Evolutionary conservation across 495 filamentous ascomycete genomes (phyloP), one percentile per base, ranked within the genome.

Genomic region (Annulohypoxylon nitens): DNA sequence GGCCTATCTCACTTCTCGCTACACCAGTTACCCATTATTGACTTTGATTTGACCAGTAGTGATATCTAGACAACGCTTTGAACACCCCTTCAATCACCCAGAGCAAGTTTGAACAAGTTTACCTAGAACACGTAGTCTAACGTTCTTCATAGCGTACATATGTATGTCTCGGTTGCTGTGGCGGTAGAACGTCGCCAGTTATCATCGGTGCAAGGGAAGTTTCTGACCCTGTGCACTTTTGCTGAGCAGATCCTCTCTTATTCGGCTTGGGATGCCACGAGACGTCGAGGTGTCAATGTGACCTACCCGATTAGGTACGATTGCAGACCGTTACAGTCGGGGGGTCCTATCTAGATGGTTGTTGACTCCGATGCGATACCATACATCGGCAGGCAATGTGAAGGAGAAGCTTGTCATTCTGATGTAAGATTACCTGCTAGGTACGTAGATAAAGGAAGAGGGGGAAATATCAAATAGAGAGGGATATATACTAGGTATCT

Each of bases 261-360:
- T 58, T 58, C 26, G 26, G 30, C 23, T 43, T 69, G 10, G 26
- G 61, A 55, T 59, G 26, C 65, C 54, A 65, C 68, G 53, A 65
- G 61, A 65, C 20, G 64, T 53, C 45, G 33, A 53, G 18, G 12
- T 26, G 9, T 8, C 54, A 58, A 69, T 74, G 71, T 47, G 33
- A 74, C 71, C 66, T 74, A 74, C 71, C 66, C 41, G 20, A 74
- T 74, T 69, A 43, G 61, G 65, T 48, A 43, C 55, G 25, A 50
- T 48, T 25, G 16, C 20, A 26, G 48, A 60, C 14, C n/a, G 39
- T 62, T 50, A 26, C 61, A 61, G 12, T 61, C 66, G 61, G 65
- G 39, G 53, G 53, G 41, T 64, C 54, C 59, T 53, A 50, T 64
- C 61, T 45, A 65, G 57, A 63, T 57, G 30, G 60, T 34, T 58